Conservation (phyloP, 2,329 filamentous ascomycete species). For the Waltergamsia citrina region DNA sequence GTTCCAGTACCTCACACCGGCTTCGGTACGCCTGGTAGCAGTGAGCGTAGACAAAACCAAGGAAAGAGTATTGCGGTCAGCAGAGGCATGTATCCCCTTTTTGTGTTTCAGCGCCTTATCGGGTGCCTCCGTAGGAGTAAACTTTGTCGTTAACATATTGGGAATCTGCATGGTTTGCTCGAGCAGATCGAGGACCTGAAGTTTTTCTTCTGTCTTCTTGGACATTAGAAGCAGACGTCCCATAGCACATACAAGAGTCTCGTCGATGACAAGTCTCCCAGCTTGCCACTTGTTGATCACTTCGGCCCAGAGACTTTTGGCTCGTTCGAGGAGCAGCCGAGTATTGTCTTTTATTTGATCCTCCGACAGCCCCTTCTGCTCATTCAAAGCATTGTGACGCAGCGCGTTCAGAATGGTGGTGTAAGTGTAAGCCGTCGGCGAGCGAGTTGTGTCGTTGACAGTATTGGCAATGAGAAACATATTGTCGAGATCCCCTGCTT, state of each 20-base stretch:
- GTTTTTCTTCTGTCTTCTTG: conserved; percentile 47
- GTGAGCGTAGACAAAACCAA: conserved; percentile 57
- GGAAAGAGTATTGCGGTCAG: conserved; percentile 53
- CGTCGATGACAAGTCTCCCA: conserved; percentile 64
- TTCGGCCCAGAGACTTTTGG: conserved; percentile 71
- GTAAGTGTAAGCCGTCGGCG: conserved; percentile 65
- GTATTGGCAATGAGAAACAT: conserved; percentile 70
- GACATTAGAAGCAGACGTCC: conserved; percentile 65
- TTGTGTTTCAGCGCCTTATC: no score
- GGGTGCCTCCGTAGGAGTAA: no score
- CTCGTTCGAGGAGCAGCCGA: conserved; percentile 50
- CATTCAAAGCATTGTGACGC: conserved; percentile 23
- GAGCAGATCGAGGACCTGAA: conserved; percentile 66
- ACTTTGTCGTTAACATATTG: conserved; percentile 36
- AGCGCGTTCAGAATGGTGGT: conserved; percentile 76
- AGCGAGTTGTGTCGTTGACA: conserved; percentile 52
- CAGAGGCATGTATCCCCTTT: conserved; percentile 22
- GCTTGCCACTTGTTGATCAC: conserved; percentile 66
- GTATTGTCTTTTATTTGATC: conserved; percentile 22
- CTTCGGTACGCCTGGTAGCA: conserved; percentile 46
- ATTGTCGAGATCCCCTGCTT: conserved; percentile 66
- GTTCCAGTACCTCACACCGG: conserved; percentile 73
- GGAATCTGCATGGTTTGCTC: conserved; percentile 74
- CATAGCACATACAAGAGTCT: conserved; percentile 73
- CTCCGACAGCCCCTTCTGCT: conserved; percentile 13